Evolutionary conservation across 2,329 filamentous ascomycete genomes (phyloP), one percentile per base, ranked within the genome.

Genomic region (Ophiostoma australiae): DNA sequence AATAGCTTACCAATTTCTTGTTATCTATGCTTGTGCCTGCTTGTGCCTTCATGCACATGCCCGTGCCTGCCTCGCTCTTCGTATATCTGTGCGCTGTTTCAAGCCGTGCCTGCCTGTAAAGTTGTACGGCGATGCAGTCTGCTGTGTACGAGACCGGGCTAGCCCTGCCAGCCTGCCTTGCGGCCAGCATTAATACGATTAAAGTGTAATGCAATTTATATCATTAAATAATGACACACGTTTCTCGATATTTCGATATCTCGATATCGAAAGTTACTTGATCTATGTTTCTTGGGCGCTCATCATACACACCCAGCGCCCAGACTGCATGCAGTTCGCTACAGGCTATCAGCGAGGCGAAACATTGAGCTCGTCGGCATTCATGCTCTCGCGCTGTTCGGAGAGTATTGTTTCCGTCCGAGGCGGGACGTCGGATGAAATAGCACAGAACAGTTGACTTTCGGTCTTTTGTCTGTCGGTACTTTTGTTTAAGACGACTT

Each of bases 121-220:
- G 63, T 20, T 39, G 63, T 66, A 65, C 33, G 33, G 61, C 17
- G 44, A 48, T 17, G 17, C 44, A 20, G 37, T 20, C 44, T 63
- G 11, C 61, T 65, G 61, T 37, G 61, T n/a, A 39, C 35, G 35
- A 39, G 63, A 66, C 63, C 35, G 35, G 63, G 63, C 63, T 66
- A 66, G 63, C 63, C 63, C 35, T 66, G 63, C 35, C 63, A 66
- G 35, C 63, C 61, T 35, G 37, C 58, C 58, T 27, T 33, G 58
- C 4, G 6, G 7, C 44, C 5, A 5, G 41, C 52, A 58, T 58
- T 58, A 58, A 27, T 5, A 3, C 3, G 10, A 27, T 58, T 58
- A 58, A 27, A 58, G 23, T 27, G 31, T 1, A 13, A 58, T 13
- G 17, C 10, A 23, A 58, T 13, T 27, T 58, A 58, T n/a, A 23